phyloP scores from a whole-genome alignment of 2,329 filamentous ascomycete species.

The Aspergillus amoenus region DNA sequence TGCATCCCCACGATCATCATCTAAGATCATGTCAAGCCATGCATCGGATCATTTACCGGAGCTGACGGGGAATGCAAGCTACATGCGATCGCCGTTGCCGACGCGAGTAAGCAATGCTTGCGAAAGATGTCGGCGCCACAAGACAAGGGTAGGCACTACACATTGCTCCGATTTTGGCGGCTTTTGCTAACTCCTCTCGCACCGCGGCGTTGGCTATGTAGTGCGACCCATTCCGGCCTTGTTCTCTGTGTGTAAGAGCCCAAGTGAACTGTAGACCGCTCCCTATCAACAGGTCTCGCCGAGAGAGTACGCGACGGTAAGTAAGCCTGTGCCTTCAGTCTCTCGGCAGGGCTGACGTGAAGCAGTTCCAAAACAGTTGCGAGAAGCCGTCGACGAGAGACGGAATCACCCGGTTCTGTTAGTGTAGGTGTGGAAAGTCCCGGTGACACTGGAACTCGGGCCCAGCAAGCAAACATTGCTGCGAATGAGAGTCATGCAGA shows the following conservation, averaged over 20 bases:
- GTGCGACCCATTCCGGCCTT: constrained; percentile 36
- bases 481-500: not conserved
- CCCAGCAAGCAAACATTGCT: not conserved
- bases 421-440: not conserved
- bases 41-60: too few species aligned
- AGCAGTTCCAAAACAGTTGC: not conserved
- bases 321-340: not conserved
- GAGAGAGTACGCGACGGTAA: constrained; percentile 14
- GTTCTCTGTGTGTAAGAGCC: constrained; percentile 33
- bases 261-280: constrained; percentile 22
- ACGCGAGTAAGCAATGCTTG: constrained; percentile 31
- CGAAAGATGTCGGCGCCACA: constrained; percentile 31
- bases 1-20: too few species aligned
- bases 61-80: not conserved
- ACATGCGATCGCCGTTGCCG: constrained; percentile 13
- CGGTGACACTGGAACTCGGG: not conserved
- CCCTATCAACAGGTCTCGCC: constrained; percentile 1
- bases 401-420: not conserved
- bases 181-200: too few species aligned
- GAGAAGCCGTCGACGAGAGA: not conserved
- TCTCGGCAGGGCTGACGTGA: not conserved
- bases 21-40: too few species aligned
- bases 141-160: constrained; percentile 24
- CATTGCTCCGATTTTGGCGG: too few species aligned
- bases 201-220: constrained; percentile 3